Evolutionary conservation across 2,329 filamentous ascomycete species (phyloP).

Genomic region (Ceratocystis smalleyi): DNA sequence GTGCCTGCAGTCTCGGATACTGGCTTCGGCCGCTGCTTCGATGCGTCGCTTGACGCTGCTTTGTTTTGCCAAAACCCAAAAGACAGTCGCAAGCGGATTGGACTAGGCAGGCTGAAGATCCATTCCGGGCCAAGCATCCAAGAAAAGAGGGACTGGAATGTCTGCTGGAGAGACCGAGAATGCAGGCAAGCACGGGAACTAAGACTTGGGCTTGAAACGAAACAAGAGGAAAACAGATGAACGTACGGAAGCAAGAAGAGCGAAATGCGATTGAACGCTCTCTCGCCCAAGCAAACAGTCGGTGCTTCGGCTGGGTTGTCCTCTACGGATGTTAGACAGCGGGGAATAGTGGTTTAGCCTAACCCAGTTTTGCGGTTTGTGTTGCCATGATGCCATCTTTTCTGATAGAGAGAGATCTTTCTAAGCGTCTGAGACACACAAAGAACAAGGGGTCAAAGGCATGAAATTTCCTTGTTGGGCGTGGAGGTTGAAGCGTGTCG

Average conservation of each 20-base stretch:
- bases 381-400: no score
- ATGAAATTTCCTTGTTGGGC: no score
- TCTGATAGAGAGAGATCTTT: no score
- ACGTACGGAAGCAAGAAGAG: not conserved
- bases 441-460: no score
- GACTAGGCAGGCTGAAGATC: not conserved
- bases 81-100: not conserved
- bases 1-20: not conserved
- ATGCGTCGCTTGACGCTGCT: not conserved
- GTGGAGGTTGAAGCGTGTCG: no score
- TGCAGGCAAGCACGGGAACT: not conserved
- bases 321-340: no score
- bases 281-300: not conserved
- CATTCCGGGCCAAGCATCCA: constrained; percentile 1
- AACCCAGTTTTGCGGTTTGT: no score
- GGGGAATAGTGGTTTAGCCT: no score
- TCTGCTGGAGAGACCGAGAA: not conserved
- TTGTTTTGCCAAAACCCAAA: not conserved
- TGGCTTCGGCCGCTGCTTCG: not conserved
- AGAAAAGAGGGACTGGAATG: not conserved
- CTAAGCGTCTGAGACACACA: no score
- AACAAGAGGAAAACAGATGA: no score
- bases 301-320: no score
- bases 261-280: not conserved
- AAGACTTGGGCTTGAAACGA: not conserved